Conservation (phyloP, 495 filamentous ascomycete genomes). For the Extremus antarcticus region DNA sequence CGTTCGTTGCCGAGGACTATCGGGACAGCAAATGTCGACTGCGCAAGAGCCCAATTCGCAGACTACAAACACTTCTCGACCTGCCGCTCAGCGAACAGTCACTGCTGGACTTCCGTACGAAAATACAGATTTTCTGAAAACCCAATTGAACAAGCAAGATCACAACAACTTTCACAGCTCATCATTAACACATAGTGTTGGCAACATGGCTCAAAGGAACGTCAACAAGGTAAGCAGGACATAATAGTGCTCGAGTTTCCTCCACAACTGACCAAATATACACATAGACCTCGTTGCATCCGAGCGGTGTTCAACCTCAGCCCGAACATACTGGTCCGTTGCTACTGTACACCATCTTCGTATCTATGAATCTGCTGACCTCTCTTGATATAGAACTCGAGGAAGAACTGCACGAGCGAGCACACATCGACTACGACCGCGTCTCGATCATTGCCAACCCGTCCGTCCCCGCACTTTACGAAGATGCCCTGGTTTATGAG, state of each 20-base stretch:
- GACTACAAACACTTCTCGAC: no score
- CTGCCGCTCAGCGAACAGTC: no score
- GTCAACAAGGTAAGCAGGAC: constrained; percentile 56
- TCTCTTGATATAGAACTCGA: constrained; percentile 89
- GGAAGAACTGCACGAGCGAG: constrained; percentile 94
- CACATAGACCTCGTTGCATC: constrained; percentile 82
- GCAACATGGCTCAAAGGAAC: constrained; percentile 56
- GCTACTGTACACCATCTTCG: not conserved
- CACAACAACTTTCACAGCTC: constrained; percentile 55
- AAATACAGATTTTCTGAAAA: constrained; percentile 42
- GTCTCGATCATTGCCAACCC: constrained; percentile 93
- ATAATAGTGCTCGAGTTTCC: no score
- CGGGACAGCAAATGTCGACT: no score
- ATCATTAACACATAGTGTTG: constrained; percentile 45
- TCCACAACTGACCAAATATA: no score
- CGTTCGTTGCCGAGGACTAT: no score
- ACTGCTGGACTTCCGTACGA: constrained; percentile 7
- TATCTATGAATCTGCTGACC: constrained; percentile 48
- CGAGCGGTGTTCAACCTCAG: constrained; percentile 78
- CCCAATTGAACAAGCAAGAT: constrained; percentile 49
- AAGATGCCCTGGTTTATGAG: constrained; percentile 98
- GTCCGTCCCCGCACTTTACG: constrained; percentile 87
- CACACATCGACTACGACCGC: constrained; percentile 98
- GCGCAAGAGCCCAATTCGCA: no score
- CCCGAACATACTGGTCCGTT: not conserved